Base-by-base conservation (phyloP, 2,329 filamentous ascomycete species). In the Diaporthe sp. region DNA sequence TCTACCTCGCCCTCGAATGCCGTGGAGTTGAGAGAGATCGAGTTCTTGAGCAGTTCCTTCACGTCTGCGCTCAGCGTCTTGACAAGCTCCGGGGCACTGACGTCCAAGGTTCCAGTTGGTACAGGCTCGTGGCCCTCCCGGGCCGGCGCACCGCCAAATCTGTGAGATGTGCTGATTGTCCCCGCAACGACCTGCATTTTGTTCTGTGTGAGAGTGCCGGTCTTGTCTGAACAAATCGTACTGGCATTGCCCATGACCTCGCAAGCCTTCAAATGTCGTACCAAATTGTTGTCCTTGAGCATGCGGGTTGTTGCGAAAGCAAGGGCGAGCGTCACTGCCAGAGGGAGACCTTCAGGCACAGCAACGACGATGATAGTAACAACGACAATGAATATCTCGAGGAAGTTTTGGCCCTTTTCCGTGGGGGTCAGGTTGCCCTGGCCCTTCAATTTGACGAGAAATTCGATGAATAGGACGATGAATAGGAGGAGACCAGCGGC, bases 241-340 rank as follows among this genome's bases (percentile, higher is more conserved):
- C 92, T 94, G 9, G 93, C 93, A 80, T 94, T 95, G 71, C 94
- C 94, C 93, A 95, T 95, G 61, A 94, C 94, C 82, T 95, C 94
- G 79, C 94, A 95, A 31, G 94, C 93, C 80, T 94, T 93, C 74
- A 95, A 88, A 74, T 95, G 92, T 49, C 94, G 91, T 59, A 95
- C 93, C 75, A 95, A 85, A 79, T 95, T 95, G 84, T 94, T 94
- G 82, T 95, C 93, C 79, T 91, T 93, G 75, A 95, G 84, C 94
- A 95, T 95, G 73, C 92, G 90, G 15, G 91, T 94, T 1, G 93
- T 95, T 6, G 94, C 94, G 82, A 95, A 95, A 13, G 93, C 94
- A 59, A 95, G 85, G 22, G 94, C 93, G 37, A 95, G 86, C 0
- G 94, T 95, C n/a, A 95, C 94, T 28, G 94, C 94, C 61, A 95